Conservation (phyloP, 768 basidiomycete species). For the Dentipellis sp. region DNA sequence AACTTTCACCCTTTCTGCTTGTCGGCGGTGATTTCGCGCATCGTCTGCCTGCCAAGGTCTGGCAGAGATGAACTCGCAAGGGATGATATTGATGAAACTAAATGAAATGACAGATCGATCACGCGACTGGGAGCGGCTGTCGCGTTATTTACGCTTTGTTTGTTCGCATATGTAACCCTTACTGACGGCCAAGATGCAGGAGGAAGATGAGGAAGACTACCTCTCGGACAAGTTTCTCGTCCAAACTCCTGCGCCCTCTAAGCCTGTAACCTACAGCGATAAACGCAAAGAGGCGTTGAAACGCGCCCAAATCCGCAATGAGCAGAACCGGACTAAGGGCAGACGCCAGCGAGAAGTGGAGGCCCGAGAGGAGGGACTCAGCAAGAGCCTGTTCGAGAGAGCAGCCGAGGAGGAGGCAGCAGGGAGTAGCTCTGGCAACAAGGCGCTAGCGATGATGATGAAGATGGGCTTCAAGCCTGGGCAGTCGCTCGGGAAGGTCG, state of each 20-base stretch:
- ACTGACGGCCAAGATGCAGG: constrained; percentile 31
- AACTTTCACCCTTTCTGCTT: neutral
- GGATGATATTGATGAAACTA: neutral
- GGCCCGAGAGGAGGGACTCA: constrained; percentile 67
- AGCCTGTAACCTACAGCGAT: constrained; percentile 59
- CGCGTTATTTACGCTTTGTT: neutral
- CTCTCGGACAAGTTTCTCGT: constrained; percentile 80
- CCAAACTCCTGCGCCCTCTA: constrained; percentile 25
- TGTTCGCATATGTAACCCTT: neutral
- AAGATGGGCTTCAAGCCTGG: constrained; percentile 92
- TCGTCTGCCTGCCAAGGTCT: neutral
- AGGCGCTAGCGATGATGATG: constrained; percentile 85
- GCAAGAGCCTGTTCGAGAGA: constrained; percentile 72
- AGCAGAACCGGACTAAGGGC: constrained; percentile 55
- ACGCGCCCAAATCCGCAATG: constrained; percentile 52
- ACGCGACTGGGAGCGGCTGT: neutral
- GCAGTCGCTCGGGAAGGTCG: constrained; percentile 54
- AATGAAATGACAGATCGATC: neutral
- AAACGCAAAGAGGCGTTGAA: constrained; percentile 58
- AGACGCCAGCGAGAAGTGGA: constrained; percentile 65
- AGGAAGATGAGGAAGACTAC: constrained; percentile 77
- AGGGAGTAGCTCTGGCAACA: constrained; percentile 47
- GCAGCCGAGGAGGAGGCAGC: constrained; percentile 52
- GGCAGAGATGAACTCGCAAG: neutral
- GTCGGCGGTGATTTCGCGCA: neutral